Conservation (phyloP, 2,329 filamentous ascomycete species). For the Cladobotryum protrusum region DNA sequence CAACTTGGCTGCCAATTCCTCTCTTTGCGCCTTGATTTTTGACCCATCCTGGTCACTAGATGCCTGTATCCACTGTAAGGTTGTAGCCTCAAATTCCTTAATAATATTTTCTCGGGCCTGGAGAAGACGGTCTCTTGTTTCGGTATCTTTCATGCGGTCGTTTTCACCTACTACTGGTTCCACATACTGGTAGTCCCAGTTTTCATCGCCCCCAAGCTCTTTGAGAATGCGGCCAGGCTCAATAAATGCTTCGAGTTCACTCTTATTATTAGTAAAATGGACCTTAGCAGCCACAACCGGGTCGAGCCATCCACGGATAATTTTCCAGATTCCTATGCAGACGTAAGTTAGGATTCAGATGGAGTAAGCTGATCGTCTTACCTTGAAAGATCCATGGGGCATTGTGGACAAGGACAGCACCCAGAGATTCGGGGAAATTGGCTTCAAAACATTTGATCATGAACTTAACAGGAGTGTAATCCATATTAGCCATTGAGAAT, state of each 20-base stretch:
- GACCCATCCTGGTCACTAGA: slow-evolving; percentile 37
- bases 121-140: slow-evolving; percentile 57
- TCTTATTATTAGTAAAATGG: slow-evolving; percentile 77
- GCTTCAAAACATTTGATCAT: slow-evolving; percentile 99
- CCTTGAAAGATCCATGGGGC: slow-evolving; percentile 96
- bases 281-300: slow-evolving; percentile 93
- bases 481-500: slow-evolving; percentile 95
- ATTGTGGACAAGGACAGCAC: slow-evolving; percentile 87
- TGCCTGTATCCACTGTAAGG: slow-evolving; percentile 64
- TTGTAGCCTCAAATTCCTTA: slow-evolving; percentile 66
- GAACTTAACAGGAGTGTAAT: slow-evolving; percentile 95
- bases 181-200: slow-evolving; percentile 76
- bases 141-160: slow-evolving; percentile 59
- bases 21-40: slow-evolving; percentile 50
- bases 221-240: slow-evolving; percentile 63
- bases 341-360: background rate
- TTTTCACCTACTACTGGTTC: slow-evolving; percentile 77
- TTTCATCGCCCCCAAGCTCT: slow-evolving; percentile 79
- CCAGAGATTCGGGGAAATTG: slow-evolving; percentile 92
- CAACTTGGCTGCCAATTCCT: slow-evolving; percentile 56
- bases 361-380: slow-evolving; percentile 26
- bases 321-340: slow-evolving; percentile 75
- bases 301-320: slow-evolving; percentile 94
- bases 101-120: slow-evolving; percentile 59
- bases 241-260: slow-evolving; percentile 75